These are phyloP conservation scores for Rhizomucor miehei DNA, from an alignment of 371 early-diverging fungal species.

Conservation along the genomic window DNA sequence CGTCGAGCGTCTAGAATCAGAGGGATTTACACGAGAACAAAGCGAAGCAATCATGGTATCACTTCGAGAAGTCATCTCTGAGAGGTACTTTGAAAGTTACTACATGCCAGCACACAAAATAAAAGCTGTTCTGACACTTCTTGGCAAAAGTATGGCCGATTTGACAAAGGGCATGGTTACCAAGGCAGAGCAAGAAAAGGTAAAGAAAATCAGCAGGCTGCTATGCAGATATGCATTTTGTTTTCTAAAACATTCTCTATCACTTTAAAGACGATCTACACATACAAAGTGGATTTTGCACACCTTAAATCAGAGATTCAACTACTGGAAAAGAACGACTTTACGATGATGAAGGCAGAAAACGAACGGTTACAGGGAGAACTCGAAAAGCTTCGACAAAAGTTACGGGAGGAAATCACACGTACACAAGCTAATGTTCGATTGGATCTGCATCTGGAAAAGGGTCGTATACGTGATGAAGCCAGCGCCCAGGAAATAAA, in stretches of 20 bases:
- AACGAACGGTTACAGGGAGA: conserved; percentile 77
- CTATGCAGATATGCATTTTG: background rate
- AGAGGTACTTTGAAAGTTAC: conserved; percentile 51
- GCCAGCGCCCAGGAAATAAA: conserved; percentile 80
- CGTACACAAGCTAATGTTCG: conserved; percentile 85
- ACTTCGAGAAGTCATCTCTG: conserved; percentile 69
- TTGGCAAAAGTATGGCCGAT: conserved; percentile 47
- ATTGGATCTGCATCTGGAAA: conserved; percentile 87
- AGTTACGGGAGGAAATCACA: conserved; percentile 80
- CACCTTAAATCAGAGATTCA: conserved; percentile 86
- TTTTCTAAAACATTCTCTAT: too few species aligned
- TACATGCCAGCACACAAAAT: background rate
- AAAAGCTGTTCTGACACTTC: background rate
- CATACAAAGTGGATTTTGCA: conserved; percentile 89
- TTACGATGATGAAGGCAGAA: conserved; percentile 79
- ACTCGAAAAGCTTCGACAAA: conserved; percentile 76
- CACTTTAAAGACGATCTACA: conserved; percentile 67
- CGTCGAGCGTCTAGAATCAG: conserved; percentile 68
- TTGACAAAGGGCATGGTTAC: conserved; percentile 69
- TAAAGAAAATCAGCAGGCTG: conserved; percentile 13
- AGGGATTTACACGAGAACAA: conserved; percentile 73
- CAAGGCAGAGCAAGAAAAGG: conserved; percentile 83
- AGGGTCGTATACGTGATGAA: conserved; percentile 86
- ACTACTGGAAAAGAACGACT: conserved; percentile 89
- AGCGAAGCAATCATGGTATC: conserved; percentile 80